Evolutionary conservation across 2,329 filamentous ascomycete species (phyloP), one percentile per base, ranked within the genome.

Genomic region (Furcasterigmium sp.): DNA sequence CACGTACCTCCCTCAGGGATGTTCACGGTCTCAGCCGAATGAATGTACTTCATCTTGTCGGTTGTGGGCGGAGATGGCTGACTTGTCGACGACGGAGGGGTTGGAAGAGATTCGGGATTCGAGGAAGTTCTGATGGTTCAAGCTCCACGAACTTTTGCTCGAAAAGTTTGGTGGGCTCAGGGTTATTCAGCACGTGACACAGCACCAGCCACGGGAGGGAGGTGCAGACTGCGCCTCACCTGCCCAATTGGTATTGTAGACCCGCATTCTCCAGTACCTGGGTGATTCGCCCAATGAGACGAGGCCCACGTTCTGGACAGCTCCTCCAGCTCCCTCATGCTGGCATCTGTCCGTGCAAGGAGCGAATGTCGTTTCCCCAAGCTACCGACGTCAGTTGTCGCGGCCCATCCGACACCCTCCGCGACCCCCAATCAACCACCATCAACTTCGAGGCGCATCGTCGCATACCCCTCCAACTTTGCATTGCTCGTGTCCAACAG

Each of bases 1-100:
- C 60, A 87, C 88, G 76, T 84, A 95, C 90, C 90, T 80, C 91
- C 88, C 73, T 96, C 89, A 67, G 94, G 93, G 75, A 98, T 89
- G 66, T 84, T 82, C 77, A 98, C 81, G 76, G 82, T 80, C 84
- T 98, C 91, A 78, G 91, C 81, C 68, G 89, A 95, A 83, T 96
- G 90, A 79, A 98, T 95, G 88, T 96, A 97, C 82, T 87, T 94
- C 93, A 97, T 97, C 77, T 87, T 96, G 86, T 76, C 75, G 72
- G 69, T 69, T 62, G 65, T 68, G 67, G 65, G 62, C 64, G 63
- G 66, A 69, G 67, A 48, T 26, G 23, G 23, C 7, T 26, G 23
- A 11, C 23, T 26, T 7, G 23, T 26, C 23, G 23, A 26, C 23
- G 23, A 26, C 7, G 23, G 11, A n/a, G n/a, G n/a, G n/a, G n/a